These are phyloP conservation scores for Esteya vermicola DNA, from an alignment of 2,329 filamentous ascomycete species.

Conservation along the genomic window DNA sequence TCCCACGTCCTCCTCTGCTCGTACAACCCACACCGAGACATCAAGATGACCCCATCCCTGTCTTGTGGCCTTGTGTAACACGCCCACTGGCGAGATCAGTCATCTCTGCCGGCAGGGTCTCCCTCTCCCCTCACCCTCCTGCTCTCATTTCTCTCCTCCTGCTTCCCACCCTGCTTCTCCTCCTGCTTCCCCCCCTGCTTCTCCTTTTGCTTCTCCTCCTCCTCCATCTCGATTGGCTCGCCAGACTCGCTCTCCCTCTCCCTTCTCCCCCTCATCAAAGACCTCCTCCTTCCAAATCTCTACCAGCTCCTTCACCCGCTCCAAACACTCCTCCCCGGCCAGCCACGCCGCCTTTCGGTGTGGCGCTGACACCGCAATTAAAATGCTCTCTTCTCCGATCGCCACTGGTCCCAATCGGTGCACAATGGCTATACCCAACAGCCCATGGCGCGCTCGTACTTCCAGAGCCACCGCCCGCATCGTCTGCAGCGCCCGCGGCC, in stretches of 20 bases:
- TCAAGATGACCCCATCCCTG: too few species aligned
- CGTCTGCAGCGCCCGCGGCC: conserved; percentile 52
- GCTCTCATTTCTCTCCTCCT: background rate
- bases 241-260: conserved; percentile 51
- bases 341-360: conserved; percentile 78
- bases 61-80: too few species aligned
- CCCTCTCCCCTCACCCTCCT: too few species aligned
- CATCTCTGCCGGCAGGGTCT: too few species aligned
- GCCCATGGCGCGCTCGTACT: conserved; percentile 43
- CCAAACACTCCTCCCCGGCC: conserved; percentile 78
- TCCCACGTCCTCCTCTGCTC: too few species aligned
- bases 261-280: conserved; percentile 46
- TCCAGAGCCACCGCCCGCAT: conserved; percentile 49
- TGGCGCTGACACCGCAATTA: conserved; percentile 72
- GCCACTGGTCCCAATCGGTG: conserved; percentile 78
- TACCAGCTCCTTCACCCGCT: conserved; percentile 71
- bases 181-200: background rate
- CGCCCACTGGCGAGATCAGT: too few species aligned
- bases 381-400: conserved; percentile 83
- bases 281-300: conserved; percentile 94
- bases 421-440: conserved; percentile 63
- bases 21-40: too few species aligned
- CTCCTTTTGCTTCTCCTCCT: background rate
- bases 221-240: conserved; percentile 50
- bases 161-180: background rate